Conservation (phyloP, 2,329 filamentous ascomycete genomes). For the Ascochyta pisi region DNA sequence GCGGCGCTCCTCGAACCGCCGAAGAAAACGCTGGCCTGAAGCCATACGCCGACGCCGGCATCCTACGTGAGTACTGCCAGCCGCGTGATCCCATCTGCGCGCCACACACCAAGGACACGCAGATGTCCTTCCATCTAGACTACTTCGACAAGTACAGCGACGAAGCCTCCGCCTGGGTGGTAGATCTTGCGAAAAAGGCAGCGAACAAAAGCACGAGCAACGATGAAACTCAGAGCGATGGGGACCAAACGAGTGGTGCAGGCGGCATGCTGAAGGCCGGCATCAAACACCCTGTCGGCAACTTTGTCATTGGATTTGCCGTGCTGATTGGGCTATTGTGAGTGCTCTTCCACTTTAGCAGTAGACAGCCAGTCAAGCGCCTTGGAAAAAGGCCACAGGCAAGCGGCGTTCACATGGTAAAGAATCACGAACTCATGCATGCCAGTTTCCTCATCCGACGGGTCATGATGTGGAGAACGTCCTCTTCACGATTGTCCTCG, state of each 20-base stretch:
- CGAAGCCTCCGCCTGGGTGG: constrained; percentile 34
- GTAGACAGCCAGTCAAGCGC: constrained; percentile 19
- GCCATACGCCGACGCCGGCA: constrained; percentile 48
- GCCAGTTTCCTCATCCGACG: constrained; percentile 31
- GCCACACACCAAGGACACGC: constrained; percentile 52
- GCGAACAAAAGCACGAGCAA: constrained; percentile 15
- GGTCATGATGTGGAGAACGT: constrained; percentile 29
- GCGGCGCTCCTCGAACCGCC: constrained; percentile 29
- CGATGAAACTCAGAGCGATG: constrained; percentile 11
- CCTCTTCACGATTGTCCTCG: constrained; percentile 19
- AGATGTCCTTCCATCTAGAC: constrained; percentile 64
- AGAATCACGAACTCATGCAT: constrained; percentile 26
- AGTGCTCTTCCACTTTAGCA: constrained; percentile 15
- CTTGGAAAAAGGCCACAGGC: neutral
- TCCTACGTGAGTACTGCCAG: constrained; percentile 70
- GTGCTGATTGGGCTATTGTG: constrained; percentile 31
- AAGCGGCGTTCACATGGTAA: neutral
- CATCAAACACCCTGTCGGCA: constrained; percentile 32
- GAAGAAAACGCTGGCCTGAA: constrained; percentile 31
- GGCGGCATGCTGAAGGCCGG: constrained; percentile 28
- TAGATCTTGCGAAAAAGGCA: constrained; percentile 28
- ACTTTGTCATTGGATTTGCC: constrained; percentile 28
- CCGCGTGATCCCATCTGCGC: constrained; percentile 68
- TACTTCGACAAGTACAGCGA: constrained; percentile 55
- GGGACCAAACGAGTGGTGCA: constrained; percentile 22